phyloP scores from a whole-genome alignment of 2,329 filamentous ascomycete genomes.

The Zalaria obscura region DNA sequence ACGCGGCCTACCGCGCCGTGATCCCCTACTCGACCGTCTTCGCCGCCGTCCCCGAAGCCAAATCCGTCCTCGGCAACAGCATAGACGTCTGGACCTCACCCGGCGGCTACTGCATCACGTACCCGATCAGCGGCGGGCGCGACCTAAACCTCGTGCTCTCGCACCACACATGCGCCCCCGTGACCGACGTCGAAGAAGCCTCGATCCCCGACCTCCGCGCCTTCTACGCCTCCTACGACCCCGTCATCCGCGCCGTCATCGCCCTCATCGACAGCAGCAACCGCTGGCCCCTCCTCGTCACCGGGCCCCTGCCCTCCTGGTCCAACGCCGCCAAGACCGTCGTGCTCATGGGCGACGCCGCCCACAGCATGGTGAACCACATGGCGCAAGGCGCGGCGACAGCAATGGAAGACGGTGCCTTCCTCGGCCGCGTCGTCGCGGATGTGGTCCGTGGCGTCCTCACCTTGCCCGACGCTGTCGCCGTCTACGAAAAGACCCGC shows the following conservation, averaged over 20 bases:
- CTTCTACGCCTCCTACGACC: conserved; percentile 51
- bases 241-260: conserved; percentile 34
- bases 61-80: conserved; percentile 52
- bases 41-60: conserved; percentile 28
- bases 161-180: conserved; percentile 48
- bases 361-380: conserved; percentile 50
- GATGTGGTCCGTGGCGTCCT: background rate
- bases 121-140: conserved; percentile 36
- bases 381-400: conserved; percentile 54
- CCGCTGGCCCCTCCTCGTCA: conserved; percentile 57
- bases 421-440: conserved; percentile 31
- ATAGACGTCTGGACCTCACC: conserved; percentile 55
- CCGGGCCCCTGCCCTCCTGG: conserved; percentile 40
- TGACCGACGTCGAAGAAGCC: conserved; percentile 36
- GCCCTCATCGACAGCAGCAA: conserved; percentile 43
- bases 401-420: conserved; percentile 53
- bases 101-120: conserved; percentile 45
- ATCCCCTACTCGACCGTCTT: too few relatives aligned
- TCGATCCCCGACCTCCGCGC: conserved; percentile 46
- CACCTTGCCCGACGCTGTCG: too few relatives aligned
- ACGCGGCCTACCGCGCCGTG: too few relatives aligned
- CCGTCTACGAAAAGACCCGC: too few relatives aligned
- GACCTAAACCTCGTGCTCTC: conserved; percentile 15
- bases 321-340: conserved; percentile 38
- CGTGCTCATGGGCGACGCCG: conserved; percentile 41